Base-by-base conservation (phyloP, 176 grass and related monocot species). In the Tuctoria greenei region DNA sequence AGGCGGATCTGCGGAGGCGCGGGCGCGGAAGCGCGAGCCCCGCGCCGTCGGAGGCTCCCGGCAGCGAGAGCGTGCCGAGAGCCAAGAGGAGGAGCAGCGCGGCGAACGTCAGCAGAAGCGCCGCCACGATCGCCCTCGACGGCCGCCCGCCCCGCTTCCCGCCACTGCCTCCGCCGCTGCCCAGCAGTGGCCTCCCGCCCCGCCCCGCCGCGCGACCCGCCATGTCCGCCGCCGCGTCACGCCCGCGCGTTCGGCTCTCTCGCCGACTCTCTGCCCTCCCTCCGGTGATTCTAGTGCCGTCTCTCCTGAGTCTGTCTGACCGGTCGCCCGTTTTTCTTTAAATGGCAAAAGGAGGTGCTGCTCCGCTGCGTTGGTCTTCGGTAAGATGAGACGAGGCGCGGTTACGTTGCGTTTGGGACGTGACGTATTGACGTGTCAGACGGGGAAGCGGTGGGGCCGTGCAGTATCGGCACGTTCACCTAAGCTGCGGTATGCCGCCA, bases 1-100 rank as follows among this genome's bases (percentile, higher is more conserved):
- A 86, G 67, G 85, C 13, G 79, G 87, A 99, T 99, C 91, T 87
- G 73, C 73, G 83, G 67, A 84, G 54, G 62, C 75, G 88, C 41
- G 66, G 50, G 44, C 81, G 84, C n/a, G 65, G 85, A 17, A 14
- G 79, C 34, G 74, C 42, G 58, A 90, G 77, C 23, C 55, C 81
- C 27, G 45, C 75, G 45, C 63, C 86, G 24, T 86, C 79, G 66
- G 86, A 89, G 69, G 74, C 67, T 10, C 80, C 76, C 5, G 92
- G 91, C 4, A 99, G 83, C n/a, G 92, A 99, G 54, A 99, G 93
- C 69, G 82, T 87, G 5, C 95, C 95, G 56, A 95, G 82, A 17
- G 87, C 91, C 18, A 77, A 80, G 42, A 99, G 95, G 27, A 99
- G 64, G 4, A 98, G 65, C 9, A 98, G 79, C 74, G 90, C 84